phyloP scores from a whole-genome alignment of 2,329 filamentous ascomycete genomes.

The Pochonia chlamydosporia region DNA sequence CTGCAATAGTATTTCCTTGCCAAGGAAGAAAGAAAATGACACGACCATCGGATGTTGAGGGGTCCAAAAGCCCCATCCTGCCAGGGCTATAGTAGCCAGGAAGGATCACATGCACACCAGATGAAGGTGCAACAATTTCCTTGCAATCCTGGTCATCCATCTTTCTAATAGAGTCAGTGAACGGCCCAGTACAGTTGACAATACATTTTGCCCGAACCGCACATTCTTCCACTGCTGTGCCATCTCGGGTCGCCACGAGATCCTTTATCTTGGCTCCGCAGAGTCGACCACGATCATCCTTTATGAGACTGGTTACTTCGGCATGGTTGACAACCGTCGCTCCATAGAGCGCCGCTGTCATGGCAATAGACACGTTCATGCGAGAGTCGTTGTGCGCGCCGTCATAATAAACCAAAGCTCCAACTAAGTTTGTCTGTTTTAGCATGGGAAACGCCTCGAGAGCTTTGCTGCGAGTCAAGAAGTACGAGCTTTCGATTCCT shows the following conservation, averaged over 20 bases:
- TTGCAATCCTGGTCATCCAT: conserved; percentile 68
- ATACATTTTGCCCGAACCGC: conserved; percentile 71
- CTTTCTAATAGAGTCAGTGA: conserved; percentile 79
- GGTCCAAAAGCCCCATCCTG: conserved; percentile 84
- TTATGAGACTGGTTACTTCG: conserved; percentile 71
- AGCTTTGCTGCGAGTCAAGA: conserved; percentile 79
- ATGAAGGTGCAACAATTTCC: conserved; percentile 80
- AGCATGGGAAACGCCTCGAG: conserved; percentile 86
- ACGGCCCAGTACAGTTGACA: conserved; percentile 85
- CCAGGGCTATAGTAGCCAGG: conserved; percentile 81
- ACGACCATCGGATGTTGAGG: conserved; percentile 78
- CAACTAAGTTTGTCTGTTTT: conserved; percentile 70
- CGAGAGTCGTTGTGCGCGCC: conserved; percentile 88
- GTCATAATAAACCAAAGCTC: conserved; percentile 86
- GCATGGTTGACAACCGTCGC: conserved; percentile 78
- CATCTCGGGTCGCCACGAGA: conserved; percentile 59
- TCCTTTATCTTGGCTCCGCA: conserved; percentile 72
- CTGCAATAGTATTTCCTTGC: conserved; percentile 89
- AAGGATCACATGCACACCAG: conserved; percentile 79
- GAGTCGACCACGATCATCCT: conserved; percentile 66
- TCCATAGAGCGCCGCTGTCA: conserved; percentile 84
- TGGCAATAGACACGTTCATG: conserved; percentile 84
- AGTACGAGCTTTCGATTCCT: conserved; percentile 85
- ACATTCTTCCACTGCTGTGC: conserved; percentile 54
- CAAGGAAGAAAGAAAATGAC: conserved; percentile 92